Evolutionary conservation across 208 protist genomes (phyloP).

Genomic region (Crithidia sp.): DNA sequence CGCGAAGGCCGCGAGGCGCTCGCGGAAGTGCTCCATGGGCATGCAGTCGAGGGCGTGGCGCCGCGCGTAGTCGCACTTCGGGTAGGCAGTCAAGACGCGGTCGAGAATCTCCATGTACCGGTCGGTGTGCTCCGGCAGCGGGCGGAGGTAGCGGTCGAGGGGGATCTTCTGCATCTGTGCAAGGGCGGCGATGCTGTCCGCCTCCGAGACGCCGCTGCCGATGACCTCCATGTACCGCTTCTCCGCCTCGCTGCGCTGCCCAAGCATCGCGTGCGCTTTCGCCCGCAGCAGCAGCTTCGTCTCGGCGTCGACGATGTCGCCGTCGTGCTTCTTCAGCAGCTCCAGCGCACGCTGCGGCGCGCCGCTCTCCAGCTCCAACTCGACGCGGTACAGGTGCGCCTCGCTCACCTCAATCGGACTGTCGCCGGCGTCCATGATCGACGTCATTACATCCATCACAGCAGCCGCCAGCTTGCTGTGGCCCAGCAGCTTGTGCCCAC

Average conservation of each 20-base stretch:
- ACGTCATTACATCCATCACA: constrained; percentile 80
- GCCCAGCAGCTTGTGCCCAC: constrained; percentile 79
- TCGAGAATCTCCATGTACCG: constrained; percentile 79
- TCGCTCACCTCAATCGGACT: constrained; percentile 78
- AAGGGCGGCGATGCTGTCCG: constrained; percentile 82
- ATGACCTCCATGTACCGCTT: constrained; percentile 83
- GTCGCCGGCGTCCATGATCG: constrained; percentile 81
- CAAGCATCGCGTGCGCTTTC: constrained; percentile 70
- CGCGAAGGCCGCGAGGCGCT: constrained; percentile 54
- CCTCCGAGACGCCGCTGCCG: constrained; percentile 61
- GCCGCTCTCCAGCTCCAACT: constrained; percentile 74
- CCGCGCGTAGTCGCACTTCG: constrained; percentile 62
- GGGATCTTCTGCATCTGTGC: constrained; percentile 81
- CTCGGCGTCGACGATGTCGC: constrained; percentile 64
- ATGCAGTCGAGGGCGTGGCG: constrained; percentile 82
- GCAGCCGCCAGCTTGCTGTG: constrained; percentile 71
- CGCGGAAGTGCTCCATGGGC: constrained; percentile 72
- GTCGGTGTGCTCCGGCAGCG: constrained; percentile 47
- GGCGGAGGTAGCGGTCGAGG: constrained; percentile 60
- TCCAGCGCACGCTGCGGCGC: constrained; percentile 65
- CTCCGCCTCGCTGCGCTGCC: constrained; percentile 78
- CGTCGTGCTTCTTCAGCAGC: constrained; percentile 80
- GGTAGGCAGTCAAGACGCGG: constrained; percentile 52
- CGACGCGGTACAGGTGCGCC: constrained; percentile 70
- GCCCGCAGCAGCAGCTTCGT: constrained; percentile 71